Conservation (phyloP, 176 grass and related monocot species). For the Oryza brachyantha region DNA sequence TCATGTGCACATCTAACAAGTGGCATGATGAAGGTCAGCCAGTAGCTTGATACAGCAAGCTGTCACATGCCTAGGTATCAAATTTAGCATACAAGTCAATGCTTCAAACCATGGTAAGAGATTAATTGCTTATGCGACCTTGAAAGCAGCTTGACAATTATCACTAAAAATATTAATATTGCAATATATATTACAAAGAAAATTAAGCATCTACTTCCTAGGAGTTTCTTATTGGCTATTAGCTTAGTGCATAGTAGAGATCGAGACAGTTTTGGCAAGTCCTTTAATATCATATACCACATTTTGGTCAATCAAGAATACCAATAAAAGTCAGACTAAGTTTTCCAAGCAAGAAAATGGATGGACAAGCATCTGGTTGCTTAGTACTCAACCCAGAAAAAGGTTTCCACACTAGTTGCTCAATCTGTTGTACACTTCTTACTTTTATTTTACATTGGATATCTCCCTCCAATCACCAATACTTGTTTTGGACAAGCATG, state of each 20-base stretch:
- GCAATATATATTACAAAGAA: not conserved
- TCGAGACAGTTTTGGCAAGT: too few species aligned
- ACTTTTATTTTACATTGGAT: not conserved
- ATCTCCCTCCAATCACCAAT: not conserved
- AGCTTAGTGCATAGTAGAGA: too few species aligned
- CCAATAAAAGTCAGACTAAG: not conserved
- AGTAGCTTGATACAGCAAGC: not conserved
- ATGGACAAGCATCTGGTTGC: not conserved
- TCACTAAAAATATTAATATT: not conserved
- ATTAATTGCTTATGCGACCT: not conserved
- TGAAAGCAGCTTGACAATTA: not conserved
- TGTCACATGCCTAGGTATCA: not conserved
- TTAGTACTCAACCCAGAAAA: not conserved
- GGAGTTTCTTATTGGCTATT: not conserved
- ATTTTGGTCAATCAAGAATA: too few species aligned
- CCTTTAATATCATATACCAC: too few species aligned
- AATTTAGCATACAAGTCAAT: not conserved
- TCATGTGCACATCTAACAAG: not conserved
- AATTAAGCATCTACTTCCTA: not conserved
- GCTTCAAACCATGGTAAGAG: not conserved
- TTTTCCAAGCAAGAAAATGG: not conserved
- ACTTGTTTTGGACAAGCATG: not conserved
- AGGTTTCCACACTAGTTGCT: not conserved
- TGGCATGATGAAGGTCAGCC: not conserved
- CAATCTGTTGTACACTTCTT: not conserved